Evolutionary conservation across 495 filamentous ascomycete species (phyloP).

Genomic region (Lophiostoma macrostomum): DNA sequence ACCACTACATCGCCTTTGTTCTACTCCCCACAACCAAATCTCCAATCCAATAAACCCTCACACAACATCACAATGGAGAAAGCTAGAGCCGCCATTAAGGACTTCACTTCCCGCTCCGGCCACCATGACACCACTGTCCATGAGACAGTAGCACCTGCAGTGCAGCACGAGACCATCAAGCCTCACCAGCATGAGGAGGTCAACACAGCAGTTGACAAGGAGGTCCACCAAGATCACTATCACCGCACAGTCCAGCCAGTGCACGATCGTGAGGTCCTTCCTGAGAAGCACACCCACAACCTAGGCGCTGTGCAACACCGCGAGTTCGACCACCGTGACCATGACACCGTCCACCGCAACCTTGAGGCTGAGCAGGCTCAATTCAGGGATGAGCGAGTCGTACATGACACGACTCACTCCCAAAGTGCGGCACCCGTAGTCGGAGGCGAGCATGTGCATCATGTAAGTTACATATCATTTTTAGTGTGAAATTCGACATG

Average conservation of each 20-base stretch:
- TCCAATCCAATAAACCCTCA: slow-evolving; percentile 12
- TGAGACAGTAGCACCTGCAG: slow-evolving; percentile 58
- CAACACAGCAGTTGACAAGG: slow-evolving; percentile 57
- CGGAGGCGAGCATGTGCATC: slow-evolving; percentile 61
- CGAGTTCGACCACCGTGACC: slow-evolving; percentile 54
- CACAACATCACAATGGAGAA: slow-evolving; percentile 50
- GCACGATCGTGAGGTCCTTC: slow-evolving; percentile 37
- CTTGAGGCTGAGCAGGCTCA: slow-evolving; percentile 49
- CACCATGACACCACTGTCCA: slow-evolving; percentile 62
- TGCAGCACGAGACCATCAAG: slow-evolving; percentile 55
- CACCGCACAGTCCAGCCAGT: slow-evolving; percentile 46
- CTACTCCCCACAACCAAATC: neutral
- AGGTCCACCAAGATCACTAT: slow-evolving; percentile 50
- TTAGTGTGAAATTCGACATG: neutral
- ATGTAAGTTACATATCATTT: neutral
- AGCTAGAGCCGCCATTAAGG: slow-evolving; percentile 52
- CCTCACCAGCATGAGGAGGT: slow-evolving; percentile 53
- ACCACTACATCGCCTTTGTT: neutral
- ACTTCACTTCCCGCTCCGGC: slow-evolving; percentile 54
- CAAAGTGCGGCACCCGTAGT: slow-evolving; percentile 47
- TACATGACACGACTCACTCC: slow-evolving; percentile 50
- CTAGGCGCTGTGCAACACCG: slow-evolving; percentile 53
- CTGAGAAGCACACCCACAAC: slow-evolving; percentile 42
- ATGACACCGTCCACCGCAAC: slow-evolving; percentile 42
- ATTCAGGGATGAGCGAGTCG: slow-evolving; percentile 49